Evolutionary conservation across 2,329 filamentous ascomycete genomes (phyloP), one percentile per base, ranked within the genome.

Genomic region (Thielaviopsis euricoi): DNA sequence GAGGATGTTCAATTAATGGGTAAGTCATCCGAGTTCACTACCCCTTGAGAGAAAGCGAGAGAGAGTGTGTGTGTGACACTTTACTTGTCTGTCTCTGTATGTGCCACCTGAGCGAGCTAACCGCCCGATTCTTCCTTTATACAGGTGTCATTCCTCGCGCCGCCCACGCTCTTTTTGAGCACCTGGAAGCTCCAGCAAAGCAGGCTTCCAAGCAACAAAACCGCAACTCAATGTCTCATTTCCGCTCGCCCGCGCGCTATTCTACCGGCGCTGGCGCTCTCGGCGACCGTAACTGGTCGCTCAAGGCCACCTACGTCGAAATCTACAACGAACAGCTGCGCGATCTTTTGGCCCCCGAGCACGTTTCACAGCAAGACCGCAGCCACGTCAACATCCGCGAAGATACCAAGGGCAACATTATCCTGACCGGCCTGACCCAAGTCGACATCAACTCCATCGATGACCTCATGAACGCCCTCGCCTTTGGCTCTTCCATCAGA

Each of bases 241-340:
- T 96, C 43, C 84, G 87, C 62, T 82, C 87, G 4, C 91, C 91
- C 0, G 79, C 82, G 52, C 82, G 89, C 62, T 93, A 94, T 64
- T 89, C 87, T 2, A 57, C 54, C 50, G 40, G 59, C 48, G 65
- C 58, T 33, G 68, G 69, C 58, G 77, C 81, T 59, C 73, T 76
- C 49, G 67, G 72, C 2, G 87, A 93, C 53, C 89, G 86, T 69
- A 86, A 78, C 62, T 98, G 93, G 93, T 85, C 88, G 56, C 74
- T 98, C 65, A 95, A 87, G 69, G 93, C 91, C 12, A 96, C 90
- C 1, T 96, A 96, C 67, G 87, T 96, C 62, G 81, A 97, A 75
- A 98, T 98, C 63, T 98, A 98, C 74, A 97, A 98, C 67, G 93
- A 98, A 71, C 87, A 94, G 67, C 76, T 97, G 29, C 84, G 93